Evolutionary conservation across 495 filamentous ascomycete species (phyloP).

Genomic region (Xylaria scruposa): DNA sequence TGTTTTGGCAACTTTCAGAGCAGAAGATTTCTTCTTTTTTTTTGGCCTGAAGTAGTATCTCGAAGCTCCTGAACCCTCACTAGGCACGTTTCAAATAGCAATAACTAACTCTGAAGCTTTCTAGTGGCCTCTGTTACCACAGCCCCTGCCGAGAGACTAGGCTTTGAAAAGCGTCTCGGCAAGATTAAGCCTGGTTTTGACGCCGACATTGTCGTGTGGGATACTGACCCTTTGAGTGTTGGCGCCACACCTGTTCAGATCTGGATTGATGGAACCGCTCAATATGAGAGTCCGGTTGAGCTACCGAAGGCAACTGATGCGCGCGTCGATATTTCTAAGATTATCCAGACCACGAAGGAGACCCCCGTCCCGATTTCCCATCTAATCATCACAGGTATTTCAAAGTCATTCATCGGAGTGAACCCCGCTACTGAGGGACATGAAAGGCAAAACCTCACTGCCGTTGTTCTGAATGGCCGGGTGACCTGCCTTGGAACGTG

Average conservation of each 20-base stretch:
- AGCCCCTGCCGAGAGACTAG: slow-evolving; percentile 64
- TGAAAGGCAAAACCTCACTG: slow-evolving; percentile 38
- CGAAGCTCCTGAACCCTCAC: too few species aligned
- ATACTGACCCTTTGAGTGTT: slow-evolving; percentile 66
- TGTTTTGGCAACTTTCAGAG: too few species aligned
- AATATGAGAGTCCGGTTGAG: slow-evolving; percentile 53
- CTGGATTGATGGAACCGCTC: slow-evolving; percentile 67
- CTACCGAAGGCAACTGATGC: slow-evolving; percentile 44
- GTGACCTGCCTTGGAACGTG: slow-evolving; percentile 59
- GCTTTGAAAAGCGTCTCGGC: slow-evolving; percentile 64
- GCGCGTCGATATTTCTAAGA: slow-evolving; percentile 38
- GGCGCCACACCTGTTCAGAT: slow-evolving; percentile 68
- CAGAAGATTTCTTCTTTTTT: too few species aligned
- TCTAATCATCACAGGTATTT: slow-evolving; percentile 58
- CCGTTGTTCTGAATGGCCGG: slow-evolving; percentile 54
- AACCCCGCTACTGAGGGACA: background rate
- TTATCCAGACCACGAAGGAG: slow-evolving; percentile 41
- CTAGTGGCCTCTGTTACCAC: slow-evolving; percentile 63
- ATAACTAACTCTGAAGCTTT: too few species aligned
- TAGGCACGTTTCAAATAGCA: too few species aligned
- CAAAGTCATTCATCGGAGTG: slow-evolving; percentile 45
- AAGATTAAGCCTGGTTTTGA: slow-evolving; percentile 68
- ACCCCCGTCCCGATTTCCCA: slow-evolving; percentile 41
- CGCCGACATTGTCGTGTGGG: slow-evolving; percentile 71
- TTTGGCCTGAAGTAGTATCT: too few species aligned